Percentiles rank a stretch among this genome's conserved stretches.
Conservation (phyloP, 2,329 filamentous ascomycete genomes). For the Magnaporthiopsis rhizophila region DNA sequence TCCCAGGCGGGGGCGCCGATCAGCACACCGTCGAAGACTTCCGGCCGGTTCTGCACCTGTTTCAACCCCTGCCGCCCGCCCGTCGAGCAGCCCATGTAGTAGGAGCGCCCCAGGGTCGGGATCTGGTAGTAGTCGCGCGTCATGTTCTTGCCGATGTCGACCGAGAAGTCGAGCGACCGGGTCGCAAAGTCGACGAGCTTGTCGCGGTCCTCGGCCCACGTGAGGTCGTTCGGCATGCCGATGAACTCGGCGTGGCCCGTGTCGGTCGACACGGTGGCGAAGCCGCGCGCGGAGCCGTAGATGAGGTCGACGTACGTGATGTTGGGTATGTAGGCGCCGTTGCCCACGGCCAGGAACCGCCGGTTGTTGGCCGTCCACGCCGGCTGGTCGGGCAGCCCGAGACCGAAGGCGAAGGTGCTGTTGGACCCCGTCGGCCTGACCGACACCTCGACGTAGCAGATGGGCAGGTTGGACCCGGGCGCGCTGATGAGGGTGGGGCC, state of each 20-base stretch:
- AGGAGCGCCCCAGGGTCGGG: constrained; percentile 32
- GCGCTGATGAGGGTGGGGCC: constrained; percentile 12
- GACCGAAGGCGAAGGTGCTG: constrained; percentile 25
- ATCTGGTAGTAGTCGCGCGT: constrained; percentile 37
- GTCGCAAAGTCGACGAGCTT: constrained; percentile 28
- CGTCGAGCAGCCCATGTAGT: constrained; percentile 46
- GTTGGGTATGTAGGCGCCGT: constrained; percentile 23
- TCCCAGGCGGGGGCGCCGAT: constrained; percentile 43
- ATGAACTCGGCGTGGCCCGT: constrained; percentile 29
- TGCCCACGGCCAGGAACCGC: constrained; percentile 23
- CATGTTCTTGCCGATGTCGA: constrained; percentile 38
- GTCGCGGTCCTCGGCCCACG: constrained; percentile 30
- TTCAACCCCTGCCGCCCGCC: constrained; percentile 31
- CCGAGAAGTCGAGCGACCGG: constrained; percentile 37
- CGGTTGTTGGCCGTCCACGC: constrained; percentile 21
- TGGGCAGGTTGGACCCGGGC: constrained; percentile 25
- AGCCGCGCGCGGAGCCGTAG: constrained; percentile 24
- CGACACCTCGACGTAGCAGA: constrained; percentile 30
- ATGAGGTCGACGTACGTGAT: constrained; percentile 25
- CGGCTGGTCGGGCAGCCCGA: constrained; percentile 25
- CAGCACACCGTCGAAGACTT: constrained; percentile 49
- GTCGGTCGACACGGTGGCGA: constrained; percentile 33
- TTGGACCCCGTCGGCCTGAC: constrained; percentile 13
- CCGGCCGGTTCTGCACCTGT: constrained; percentile 41
- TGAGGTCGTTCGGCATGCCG: constrained; percentile 19